phyloP scores from a whole-genome alignment of 208 protist species.

The Wallacemonas sp. region DNA sequence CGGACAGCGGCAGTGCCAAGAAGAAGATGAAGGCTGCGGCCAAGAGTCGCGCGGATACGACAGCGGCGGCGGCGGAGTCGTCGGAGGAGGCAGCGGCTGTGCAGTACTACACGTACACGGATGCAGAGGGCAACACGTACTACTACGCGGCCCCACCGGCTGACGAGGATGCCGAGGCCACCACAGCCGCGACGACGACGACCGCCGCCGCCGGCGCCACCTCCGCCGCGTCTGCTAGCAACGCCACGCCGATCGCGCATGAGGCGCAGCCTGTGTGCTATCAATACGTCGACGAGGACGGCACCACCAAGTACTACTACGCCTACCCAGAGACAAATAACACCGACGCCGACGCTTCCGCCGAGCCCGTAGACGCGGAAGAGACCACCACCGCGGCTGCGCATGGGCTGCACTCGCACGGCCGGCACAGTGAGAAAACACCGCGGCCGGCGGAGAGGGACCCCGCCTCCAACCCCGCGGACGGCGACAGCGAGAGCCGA shows the following conservation, averaged over 20 bases:
- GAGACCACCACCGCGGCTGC: no score
- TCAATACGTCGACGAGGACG: conserved; percentile 43
- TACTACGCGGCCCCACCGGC: conserved; percentile 35
- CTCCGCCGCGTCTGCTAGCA: neutral
- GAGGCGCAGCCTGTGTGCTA: conserved; percentile 26
- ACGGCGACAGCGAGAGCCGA: neutral
- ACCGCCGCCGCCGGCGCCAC: neutral
- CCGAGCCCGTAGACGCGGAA: no score
- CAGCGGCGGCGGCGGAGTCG: neutral
- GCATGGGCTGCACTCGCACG: no score
- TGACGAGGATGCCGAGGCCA: conserved; percentile 15
- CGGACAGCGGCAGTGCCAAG: neutral
- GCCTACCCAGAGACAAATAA: conserved; percentile 18
- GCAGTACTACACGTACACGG: conserved; percentile 64
- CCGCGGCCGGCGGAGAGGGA: no score
- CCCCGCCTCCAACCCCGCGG: no score
- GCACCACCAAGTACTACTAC: conserved; percentile 36
- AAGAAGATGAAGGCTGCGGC: neutral
- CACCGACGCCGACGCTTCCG: no score
- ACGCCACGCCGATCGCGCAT: neutral
- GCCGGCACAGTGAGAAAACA: neutral
- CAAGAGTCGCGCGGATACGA: neutral
- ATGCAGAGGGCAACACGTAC: conserved; percentile 52
- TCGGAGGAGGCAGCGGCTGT: conserved; percentile 12
- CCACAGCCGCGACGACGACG: neutral